Conservation (phyloP, 306 rosid species). For the Acacia crassicarpa region DNA sequence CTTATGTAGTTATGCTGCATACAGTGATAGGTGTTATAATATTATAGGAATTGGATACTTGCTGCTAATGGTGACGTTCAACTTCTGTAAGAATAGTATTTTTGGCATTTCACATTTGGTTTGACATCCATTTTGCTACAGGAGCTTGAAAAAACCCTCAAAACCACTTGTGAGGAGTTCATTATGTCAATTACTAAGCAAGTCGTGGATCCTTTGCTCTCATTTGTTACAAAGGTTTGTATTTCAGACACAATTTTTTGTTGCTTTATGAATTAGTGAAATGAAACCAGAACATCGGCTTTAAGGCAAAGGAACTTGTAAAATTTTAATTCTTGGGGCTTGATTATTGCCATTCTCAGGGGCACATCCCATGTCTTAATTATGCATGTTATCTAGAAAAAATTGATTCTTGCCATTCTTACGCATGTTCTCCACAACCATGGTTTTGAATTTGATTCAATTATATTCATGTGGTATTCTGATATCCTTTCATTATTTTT, state of each 20-base stretch:
- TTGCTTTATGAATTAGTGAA: slow-evolving; percentile 12
- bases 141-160: slow-evolving; percentile 95
- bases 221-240: slow-evolving; percentile 96
- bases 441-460: not conserved
- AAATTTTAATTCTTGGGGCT: slow-evolving; percentile 3
- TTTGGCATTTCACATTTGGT: not conserved
- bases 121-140: slow-evolving; percentile 43
- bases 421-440: no score
- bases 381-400: slow-evolving; percentile 3
- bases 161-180: slow-evolving; percentile 96
- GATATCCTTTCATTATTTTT: not conserved
- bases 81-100: not conserved
- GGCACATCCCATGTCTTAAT: slow-evolving; percentile 2
- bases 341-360: not conserved
- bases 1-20: not conserved
- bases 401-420: no score
- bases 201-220: slow-evolving; percentile 98
- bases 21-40: not conserved
- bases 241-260: slow-evolving; percentile 10
- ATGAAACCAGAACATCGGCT: slow-evolving; percentile 27
- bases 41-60: not conserved
- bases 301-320: slow-evolving; percentile 1
- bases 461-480: not conserved
- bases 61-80: not conserved
- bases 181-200: slow-evolving; percentile 95